phyloP scores from a whole-genome alignment of 805 yeast genomes.

The Zygotorulaspora sp. region DNA sequence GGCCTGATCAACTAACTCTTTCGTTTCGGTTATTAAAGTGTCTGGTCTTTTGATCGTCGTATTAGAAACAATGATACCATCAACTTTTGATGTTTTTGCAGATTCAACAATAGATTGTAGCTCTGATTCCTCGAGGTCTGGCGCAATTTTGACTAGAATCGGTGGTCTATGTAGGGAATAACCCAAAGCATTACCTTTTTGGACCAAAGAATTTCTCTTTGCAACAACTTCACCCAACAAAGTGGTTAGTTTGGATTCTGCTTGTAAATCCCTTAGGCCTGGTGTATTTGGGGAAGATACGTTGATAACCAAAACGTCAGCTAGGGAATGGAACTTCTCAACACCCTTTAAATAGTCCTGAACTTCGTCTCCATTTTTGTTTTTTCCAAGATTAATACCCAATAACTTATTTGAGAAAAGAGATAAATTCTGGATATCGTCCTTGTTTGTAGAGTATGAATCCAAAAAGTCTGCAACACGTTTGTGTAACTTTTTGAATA shows the following conservation, averaged over 20 bases:
- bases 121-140: conserved; percentile 80
- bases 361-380: conserved; percentile 86
- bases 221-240: conserved; percentile 62
- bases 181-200: conserved; percentile 34
- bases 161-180: conserved; percentile 53
- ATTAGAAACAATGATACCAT: conserved; percentile 89
- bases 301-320: conserved; percentile 85
- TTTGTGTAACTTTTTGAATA: conserved; percentile 58
- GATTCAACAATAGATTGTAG: conserved; percentile 77
- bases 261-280: conserved; percentile 83
- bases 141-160: conserved; percentile 86
- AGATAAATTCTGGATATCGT: conserved; percentile 38
- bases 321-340: conserved; percentile 69
- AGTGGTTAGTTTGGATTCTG: conserved; percentile 63
- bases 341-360: conserved; percentile 85
- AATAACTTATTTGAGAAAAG: conserved; percentile 61
- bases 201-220: conserved; percentile 57
- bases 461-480: conserved; percentile 48
- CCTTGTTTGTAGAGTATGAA: conserved; percentile 25
- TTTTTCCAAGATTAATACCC: conserved; percentile 86
- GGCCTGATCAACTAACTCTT: conserved; percentile 46
- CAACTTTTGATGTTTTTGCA: conserved; percentile 71
- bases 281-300: conserved; percentile 97
- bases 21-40: conserved; percentile 46
- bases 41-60: conserved; percentile 86